Base-by-base conservation (phyloP, 2,329 filamentous ascomycete genomes). In the Diaporthe destruens region DNA sequence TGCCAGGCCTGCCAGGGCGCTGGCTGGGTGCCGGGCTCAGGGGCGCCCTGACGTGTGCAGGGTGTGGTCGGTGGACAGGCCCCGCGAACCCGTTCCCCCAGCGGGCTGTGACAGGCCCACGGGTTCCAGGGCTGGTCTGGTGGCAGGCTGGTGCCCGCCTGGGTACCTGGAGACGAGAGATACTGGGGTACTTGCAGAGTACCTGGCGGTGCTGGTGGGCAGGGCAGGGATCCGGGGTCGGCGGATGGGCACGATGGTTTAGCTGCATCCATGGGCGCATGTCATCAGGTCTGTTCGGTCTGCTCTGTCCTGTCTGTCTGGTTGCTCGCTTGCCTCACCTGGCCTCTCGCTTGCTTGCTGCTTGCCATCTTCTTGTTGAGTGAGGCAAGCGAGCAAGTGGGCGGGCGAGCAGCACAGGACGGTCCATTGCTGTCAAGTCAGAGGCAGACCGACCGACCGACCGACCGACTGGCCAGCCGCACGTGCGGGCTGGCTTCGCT, bases 141-240 rank as follows among this genome's bases (percentile, higher is more conserved):
- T 57, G 61, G 29, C 70, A 69, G 34, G 11, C 36, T 39, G 34
- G 34, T 29, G 29, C 29, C 34, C 9, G 34, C 9, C 39, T 42
- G 63, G 18, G 44, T 57, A 32, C 56, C 71, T 69, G 65, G 36
- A 51, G 14, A 18, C 1, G 7, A 47, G 18, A 71, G 44, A 20
- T 4, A 39, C 36, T 39, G 36, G 3, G 36, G 59, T 71, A 70
- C 53, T 72, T 68, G 42, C 55, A 57, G 44, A 44, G 44, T 65
- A 74, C 72, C 54, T 65, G 69, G 25, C 53, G 36, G 44, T 14
- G 42, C 20, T 44, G 42, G 61, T 29, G 39, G 61, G 61, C 8
- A 9, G 11, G 11, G 47, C 66, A 72, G 66, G 72, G 72, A 54
- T 72, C 66, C 61, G 56, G 72, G 71, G 56, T 72, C 44, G 29